phyloP scores from a whole-genome alignment of 1,139 yeast genomes.

The Yarrowia galli region DNA sequence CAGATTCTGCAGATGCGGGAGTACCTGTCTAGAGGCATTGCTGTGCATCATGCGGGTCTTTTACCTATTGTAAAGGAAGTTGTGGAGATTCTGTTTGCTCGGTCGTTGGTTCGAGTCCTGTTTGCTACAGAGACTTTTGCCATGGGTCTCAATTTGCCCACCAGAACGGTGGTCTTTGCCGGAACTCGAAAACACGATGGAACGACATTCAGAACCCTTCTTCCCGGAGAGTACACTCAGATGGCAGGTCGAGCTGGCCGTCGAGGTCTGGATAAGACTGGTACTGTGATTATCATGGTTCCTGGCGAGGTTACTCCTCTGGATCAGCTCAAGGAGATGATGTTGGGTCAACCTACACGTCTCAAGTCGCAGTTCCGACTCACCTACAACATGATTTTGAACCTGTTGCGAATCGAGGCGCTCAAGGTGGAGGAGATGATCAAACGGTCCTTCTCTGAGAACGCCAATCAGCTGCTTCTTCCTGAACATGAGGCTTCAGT shows the following conservation, averaged over 20 bases:
- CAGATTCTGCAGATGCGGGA: slow-evolving; percentile 85
- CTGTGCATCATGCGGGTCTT: slow-evolving; percentile 96
- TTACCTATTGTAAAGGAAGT: slow-evolving; percentile 94
- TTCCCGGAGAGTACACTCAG: slow-evolving; percentile 97
- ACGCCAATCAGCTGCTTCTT: slow-evolving; percentile 79
- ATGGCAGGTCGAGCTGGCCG: slow-evolving; percentile 99
- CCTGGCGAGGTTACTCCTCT: slow-evolving; percentile 68
- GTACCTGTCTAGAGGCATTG: slow-evolving; percentile 86
- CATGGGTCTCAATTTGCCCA: slow-evolving; percentile 96
- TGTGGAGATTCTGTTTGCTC: slow-evolving; percentile 89
- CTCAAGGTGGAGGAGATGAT: slow-evolving; percentile 96
- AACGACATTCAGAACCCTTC: slow-evolving; percentile 72
- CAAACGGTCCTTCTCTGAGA: slow-evolving; percentile 92
- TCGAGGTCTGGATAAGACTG: slow-evolving; percentile 91
- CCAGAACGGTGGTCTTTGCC: slow-evolving; percentile 92
- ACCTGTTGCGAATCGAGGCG: slow-evolving; percentile 90
- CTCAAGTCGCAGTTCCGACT: slow-evolving; percentile 89
- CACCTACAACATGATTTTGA: slow-evolving; percentile 94
- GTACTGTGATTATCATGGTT: slow-evolving; percentile 95
- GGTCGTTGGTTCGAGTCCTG: slow-evolving; percentile 81
- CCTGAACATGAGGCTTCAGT: slow-evolving; percentile 85
- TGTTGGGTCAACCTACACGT: slow-evolving; percentile 88
- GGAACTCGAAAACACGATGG: slow-evolving; percentile 92
- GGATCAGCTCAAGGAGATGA: slow-evolving; percentile 67
- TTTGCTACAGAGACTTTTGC: slow-evolving; percentile 99